Conservation (phyloP, 305 asterid species). For the Striga hermonthica region DNA sequence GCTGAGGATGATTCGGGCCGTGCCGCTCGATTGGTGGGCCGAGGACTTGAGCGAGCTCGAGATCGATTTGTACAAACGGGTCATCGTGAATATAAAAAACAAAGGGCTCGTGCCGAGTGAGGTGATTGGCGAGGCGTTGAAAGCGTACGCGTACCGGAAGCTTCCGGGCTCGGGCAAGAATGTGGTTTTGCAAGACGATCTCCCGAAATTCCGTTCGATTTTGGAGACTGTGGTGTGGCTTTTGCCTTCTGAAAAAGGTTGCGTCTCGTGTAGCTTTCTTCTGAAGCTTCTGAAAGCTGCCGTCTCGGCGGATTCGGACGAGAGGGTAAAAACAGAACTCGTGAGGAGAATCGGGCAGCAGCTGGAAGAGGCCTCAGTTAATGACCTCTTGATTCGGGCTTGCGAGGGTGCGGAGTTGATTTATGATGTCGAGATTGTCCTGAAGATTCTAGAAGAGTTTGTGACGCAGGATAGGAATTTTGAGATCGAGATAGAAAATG, state of each 20-base stretch:
- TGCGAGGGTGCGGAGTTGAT: conserved; percentile 49
- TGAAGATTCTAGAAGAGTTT: conserved; percentile 67
- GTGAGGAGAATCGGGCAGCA: conserved; percentile 75
- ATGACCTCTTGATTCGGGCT: conserved; percentile 65
- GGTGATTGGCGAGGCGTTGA: conserved; percentile 83
- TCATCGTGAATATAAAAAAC: conserved; percentile 48
- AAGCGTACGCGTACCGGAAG: conserved; percentile 73
- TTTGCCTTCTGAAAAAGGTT: conserved; percentile 74
- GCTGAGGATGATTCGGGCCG: conserved; percentile 37
- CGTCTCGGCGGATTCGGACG: conserved; percentile 63
- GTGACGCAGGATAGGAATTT: conserved; percentile 47
- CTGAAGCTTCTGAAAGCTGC: conserved; percentile 77
- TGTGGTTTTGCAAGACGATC: conserved; percentile 46
- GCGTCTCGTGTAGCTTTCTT: conserved; percentile 79
- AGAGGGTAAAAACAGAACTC: conserved; percentile 48
- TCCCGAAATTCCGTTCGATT: conserved; percentile 48
- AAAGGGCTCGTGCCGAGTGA: conserved; percentile 54
- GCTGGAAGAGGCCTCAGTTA: conserved; percentile 81
- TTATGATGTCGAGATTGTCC: conserved; percentile 57
- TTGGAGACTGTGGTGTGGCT: conserved; percentile 72
- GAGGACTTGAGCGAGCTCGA: conserved; percentile 87
- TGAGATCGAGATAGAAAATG: conserved; percentile 43
- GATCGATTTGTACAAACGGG: conserved; percentile 64
- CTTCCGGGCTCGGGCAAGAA: conserved; percentile 69
- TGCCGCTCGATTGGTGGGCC: conserved; percentile 96